phyloP scores from a whole-genome alignment of 1,284 basidiomycete genomes.

The Melampsora americana region DNA sequence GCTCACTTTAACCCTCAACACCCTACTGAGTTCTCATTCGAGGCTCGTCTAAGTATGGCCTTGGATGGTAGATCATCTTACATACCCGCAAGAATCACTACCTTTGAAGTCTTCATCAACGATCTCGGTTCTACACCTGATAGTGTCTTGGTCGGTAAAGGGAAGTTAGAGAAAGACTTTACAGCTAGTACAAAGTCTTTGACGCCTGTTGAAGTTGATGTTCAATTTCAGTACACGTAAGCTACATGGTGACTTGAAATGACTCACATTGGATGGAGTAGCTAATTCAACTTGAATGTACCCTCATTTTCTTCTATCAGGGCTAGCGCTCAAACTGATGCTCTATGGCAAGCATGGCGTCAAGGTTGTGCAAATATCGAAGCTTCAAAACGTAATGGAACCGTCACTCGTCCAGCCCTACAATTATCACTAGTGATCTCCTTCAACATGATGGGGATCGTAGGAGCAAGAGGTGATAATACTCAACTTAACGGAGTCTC shows the following conservation, averaged over 20 bases:
- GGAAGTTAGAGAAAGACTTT: neutral
- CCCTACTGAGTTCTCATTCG: slow-evolving; percentile 28
- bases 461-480: slow-evolving; percentile 6
- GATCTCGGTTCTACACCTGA: slow-evolving; percentile 29
- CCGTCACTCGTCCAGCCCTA: slow-evolving; percentile 14
- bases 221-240: slow-evolving; percentile 24
- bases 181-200: neutral
- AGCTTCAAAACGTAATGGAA: slow-evolving; percentile 26
- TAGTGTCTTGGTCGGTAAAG: slow-evolving; percentile 11
- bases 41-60: slow-evolving; percentile 11
- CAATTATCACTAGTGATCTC: slow-evolving; percentile 13
- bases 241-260: neutral
- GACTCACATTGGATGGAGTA: neutral
- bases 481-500: slow-evolving; percentile 31
- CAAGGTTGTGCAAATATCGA: slow-evolving; percentile 21
- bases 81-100: neutral
- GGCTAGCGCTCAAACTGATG: slow-evolving; percentile 8
- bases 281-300: no score
- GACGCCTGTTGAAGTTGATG: neutral
- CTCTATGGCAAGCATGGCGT: slow-evolving; percentile 17
- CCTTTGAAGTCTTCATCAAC: slow-evolving; percentile 13
- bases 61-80: slow-evolving; percentile 28
- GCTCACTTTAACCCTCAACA: slow-evolving; percentile 17
- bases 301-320: neutral
- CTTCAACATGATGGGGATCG: slow-evolving; percentile 16